Percentiles rank a stretch among this genome's conserved stretches.
Conservation (phyloP, 1,284 basidiomycete genomes). For the Tilletia walkeri region DNA sequence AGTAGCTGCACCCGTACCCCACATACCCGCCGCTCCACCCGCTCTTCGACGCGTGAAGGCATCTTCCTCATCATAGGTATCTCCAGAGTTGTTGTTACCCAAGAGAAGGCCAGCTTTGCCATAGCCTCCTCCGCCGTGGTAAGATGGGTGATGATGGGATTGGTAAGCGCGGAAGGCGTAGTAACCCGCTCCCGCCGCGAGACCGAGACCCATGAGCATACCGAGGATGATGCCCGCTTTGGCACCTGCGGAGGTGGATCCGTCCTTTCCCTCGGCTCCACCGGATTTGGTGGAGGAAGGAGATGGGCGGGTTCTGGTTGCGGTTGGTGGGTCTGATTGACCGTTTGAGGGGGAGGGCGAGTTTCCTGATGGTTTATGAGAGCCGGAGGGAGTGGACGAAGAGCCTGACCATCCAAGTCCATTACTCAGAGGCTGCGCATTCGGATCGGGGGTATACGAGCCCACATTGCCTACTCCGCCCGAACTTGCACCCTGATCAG, state of each 20-base stretch:
- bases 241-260: constrained; percentile 24
- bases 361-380: neutral
- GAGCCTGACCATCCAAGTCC: neutral
- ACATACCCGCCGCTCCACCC: neutral
- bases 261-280: constrained; percentile 8
- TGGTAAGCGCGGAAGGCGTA: constrained; percentile 31
- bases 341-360: neutral
- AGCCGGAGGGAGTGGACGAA: neutral
- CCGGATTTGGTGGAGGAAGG: constrained; percentile 17
- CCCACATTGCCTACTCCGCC: neutral
- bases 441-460: constrained; percentile 40
- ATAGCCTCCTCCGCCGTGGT: constrained; percentile 23
- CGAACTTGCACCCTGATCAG: constrained; percentile 33
- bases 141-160: constrained; percentile 32
- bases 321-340: constrained; percentile 20
- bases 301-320: neutral
- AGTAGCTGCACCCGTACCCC: neutral
- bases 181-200: constrained; percentile 42
- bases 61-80: constrained; percentile 28
- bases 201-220: constrained; percentile 38
- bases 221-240: constrained; percentile 46
- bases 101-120: constrained; percentile 1
- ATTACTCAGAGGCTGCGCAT: constrained; percentile 13
- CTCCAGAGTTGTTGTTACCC: constrained; percentile 2
- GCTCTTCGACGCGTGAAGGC: constrained; percentile 22